Evolutionary conservation across 2,329 filamentous ascomycete genomes (phyloP), one percentile per base, ranked within the genome.

Genomic region (Ceratocystis albifundus): DNA sequence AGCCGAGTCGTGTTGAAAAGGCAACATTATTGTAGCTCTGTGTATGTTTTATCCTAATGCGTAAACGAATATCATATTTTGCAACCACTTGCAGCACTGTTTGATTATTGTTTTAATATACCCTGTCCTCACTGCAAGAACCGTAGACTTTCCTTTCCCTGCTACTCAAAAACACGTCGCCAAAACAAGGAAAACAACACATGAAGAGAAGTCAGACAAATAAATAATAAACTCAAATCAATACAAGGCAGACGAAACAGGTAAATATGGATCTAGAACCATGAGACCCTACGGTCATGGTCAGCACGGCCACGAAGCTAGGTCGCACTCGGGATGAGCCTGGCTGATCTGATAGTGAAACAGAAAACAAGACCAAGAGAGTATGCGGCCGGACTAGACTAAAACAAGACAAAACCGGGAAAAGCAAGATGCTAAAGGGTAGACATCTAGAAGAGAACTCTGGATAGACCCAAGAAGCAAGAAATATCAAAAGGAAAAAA

Each of bases 201-300:
- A 48, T 20, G n/a, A 64, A 22, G 50, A 46, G 41, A 28, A 61
- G 28, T 7, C 15, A 36, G 57, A 36, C 55, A 55, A 55, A 65
- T 57, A 61, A 66, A 20, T 45, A 68, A 17, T 62, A 62, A 66
- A 62, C 48, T 50, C n/a, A 46, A 55, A 53, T 62, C 20, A 62
- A 55, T 50, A 59, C 28, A 25, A 15, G 22, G 32, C 15, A 30
- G 36, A 41, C 36, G 36, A 12, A 41, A 41, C 12, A 41, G 36
- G 15, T 41, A 41, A 41, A 41, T 12, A 41, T 41, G 36, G 36
- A 41, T 41, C 36, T 15, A 41, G 36, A 41, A 41, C 36, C 10
- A 41, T 15, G 15, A 41, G 36, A 41, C 36, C 36, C 12, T 41
- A 41, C 36, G 36, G 15, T 41, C 36, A 41, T 12, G 36, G 15